Conservation (phyloP, 345 rosid genomes). For the Eucalyptus pumila region DNA sequence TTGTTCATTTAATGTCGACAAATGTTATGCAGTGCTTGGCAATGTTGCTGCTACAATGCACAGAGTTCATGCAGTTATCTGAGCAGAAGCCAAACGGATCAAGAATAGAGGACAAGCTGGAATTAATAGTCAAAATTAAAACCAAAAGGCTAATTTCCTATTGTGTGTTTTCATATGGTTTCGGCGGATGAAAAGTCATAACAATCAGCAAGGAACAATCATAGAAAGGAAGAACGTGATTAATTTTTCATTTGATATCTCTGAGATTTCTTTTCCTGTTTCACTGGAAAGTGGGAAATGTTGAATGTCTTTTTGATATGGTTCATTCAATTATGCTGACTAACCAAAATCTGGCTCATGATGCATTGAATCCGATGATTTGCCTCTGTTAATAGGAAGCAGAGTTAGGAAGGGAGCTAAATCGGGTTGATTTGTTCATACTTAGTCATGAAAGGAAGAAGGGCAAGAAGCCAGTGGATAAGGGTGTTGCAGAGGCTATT, state of each 20-base stretch:
- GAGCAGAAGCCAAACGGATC: not conserved
- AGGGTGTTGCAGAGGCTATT: not conserved
- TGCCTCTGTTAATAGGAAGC: not conserved
- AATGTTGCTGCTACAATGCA: not conserved
- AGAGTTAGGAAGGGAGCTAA: not conserved
- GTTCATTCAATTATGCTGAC: not conserved
- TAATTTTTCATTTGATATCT: not conserved
- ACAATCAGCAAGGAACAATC: not conserved
- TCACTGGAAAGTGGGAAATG: not conserved
- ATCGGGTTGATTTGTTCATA: not conserved
- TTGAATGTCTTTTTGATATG: not conserved
- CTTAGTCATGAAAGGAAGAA: not conserved
- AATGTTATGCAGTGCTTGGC: not conserved
- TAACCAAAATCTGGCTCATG: not conserved
- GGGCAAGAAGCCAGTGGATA: not conserved
- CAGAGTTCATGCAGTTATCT: not conserved
- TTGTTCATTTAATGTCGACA: not conserved
- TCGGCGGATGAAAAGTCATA: not conserved
- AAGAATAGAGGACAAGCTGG: not conserved
- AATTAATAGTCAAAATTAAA: not conserved
- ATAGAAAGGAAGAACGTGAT: not conserved
- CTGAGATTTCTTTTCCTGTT: not conserved
- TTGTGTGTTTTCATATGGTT: not conserved
- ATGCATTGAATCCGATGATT: not conserved
- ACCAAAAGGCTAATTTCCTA: not conserved